A percentile compares a stretch with the other conserved stretches of the same genome.
Conservation (phyloP, 2,329 filamentous ascomycete genomes). For the Fusarium sterilihyphosum region DNA sequence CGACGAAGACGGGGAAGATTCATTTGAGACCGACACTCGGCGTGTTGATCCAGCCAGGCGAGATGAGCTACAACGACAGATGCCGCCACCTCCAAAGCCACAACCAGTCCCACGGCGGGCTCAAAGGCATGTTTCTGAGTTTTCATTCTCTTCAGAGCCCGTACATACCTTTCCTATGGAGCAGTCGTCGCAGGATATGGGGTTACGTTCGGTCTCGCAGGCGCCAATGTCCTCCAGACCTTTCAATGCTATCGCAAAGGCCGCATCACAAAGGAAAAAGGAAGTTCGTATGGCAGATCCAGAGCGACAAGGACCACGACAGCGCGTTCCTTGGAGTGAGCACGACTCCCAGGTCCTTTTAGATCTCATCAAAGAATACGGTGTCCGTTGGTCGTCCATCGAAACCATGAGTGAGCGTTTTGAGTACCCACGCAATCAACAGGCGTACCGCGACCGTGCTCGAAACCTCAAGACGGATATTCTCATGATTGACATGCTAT, state of each 20-base stretch:
- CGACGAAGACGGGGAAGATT: constrained; percentile 39
- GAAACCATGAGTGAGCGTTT: constrained; percentile 50
- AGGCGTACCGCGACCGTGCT: constrained; percentile 67
- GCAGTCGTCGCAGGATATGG: constrained; percentile 30
- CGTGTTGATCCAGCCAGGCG: constrained; percentile 34
- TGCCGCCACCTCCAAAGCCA: constrained; percentile 27
- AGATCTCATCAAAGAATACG: constrained; percentile 49
- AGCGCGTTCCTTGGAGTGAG: constrained; percentile 54
- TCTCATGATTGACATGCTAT: constrained; percentile 54
- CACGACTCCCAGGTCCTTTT: constrained; percentile 55
- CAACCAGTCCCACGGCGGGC: background rate
- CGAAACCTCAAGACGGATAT: constrained; percentile 65
- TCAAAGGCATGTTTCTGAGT: background rate
- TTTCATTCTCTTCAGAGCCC: constrained; percentile 8
- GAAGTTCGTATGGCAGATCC: constrained; percentile 26
- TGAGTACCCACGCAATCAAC: constrained; percentile 59
- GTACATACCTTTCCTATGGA: constrained; percentile 40
- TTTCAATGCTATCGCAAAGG: constrained; percentile 43
- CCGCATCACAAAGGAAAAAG: constrained; percentile 34
- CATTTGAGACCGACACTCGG: constrained; percentile 46
- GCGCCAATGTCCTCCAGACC: background rate
- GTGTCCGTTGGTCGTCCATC: constrained; percentile 48
- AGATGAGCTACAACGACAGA: constrained; percentile 28
- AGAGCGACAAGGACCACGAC: constrained; percentile 22
- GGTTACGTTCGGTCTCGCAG: background rate